Conservation (phyloP, 2,329 filamentous ascomycete species). For the Penicillium capsulatum region DNA sequence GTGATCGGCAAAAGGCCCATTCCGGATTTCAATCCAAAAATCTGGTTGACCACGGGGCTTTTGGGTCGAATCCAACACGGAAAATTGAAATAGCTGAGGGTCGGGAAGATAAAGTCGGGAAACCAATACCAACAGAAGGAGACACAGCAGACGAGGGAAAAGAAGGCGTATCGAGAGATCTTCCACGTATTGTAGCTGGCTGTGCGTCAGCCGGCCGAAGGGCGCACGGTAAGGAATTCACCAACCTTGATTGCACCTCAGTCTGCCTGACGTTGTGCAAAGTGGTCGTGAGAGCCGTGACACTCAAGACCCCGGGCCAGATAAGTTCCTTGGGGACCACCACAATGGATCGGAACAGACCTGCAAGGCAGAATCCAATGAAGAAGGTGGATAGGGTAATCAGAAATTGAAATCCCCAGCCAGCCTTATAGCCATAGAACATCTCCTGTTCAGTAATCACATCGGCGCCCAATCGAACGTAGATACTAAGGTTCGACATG, state of each 20-base stretch:
- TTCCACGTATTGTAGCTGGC: slow-evolving; percentile 38
- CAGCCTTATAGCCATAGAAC: slow-evolving; percentile 25
- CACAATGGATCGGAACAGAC: slow-evolving; percentile 59
- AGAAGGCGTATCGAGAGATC: slow-evolving; percentile 33
- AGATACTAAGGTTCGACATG: slow-evolving; percentile 30
- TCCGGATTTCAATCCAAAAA: slow-evolving; percentile 28
- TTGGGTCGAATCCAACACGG: slow-evolving; percentile 30
- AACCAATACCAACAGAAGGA: slow-evolving; percentile 32
- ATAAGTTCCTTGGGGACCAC: slow-evolving; percentile 56
- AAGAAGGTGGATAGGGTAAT: slow-evolving; percentile 64
- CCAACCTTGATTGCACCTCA: slow-evolving; percentile 36
- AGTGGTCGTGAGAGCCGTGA: slow-evolving; percentile 63
- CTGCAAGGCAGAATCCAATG: slow-evolving; percentile 57
- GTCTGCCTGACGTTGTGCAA: slow-evolving; percentile 59
- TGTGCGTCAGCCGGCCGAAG: slow-evolving; percentile 34
- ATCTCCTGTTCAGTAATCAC: slow-evolving; percentile 28
- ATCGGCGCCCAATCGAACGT: slow-evolving; percentile 26
- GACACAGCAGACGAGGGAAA: slow-evolving; percentile 15
- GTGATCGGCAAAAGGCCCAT: slow-evolving; percentile 34
- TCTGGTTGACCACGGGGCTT: slow-evolving; percentile 25
- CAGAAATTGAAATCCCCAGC: slow-evolving; percentile 27
- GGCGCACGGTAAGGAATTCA: slow-evolving; percentile 29
- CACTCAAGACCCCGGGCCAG: slow-evolving; percentile 50
- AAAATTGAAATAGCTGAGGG: slow-evolving; percentile 29
- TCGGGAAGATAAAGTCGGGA: slow-evolving; percentile 30